Percentiles rank a stretch among this genome's conserved stretches.
Evolutionary conservation across 371 early-diverging fungal genomes (phyloP).

Genomic region (Homolaphlyctis polyrhiza): DNA sequence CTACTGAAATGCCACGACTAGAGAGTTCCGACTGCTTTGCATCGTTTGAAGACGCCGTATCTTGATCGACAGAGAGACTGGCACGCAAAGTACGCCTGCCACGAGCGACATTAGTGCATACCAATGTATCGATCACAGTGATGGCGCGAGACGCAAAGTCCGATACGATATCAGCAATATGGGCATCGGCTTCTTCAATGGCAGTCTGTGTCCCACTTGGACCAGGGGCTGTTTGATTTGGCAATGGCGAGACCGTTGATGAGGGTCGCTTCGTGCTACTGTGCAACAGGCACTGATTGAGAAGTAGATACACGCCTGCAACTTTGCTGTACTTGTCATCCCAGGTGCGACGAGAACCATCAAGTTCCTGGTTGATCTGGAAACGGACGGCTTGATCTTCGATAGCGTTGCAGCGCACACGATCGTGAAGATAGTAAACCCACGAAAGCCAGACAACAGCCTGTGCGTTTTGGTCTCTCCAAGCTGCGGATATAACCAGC

Average conservation of each 20-base stretch:
- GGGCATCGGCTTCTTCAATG: background rate
- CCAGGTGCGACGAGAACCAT: conserved; percentile 3
- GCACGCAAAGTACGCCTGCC: conserved; percentile 16
- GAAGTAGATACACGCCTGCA: background rate
- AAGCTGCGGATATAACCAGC: background rate
- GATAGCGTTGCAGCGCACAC: background rate
- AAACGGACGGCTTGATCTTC: background rate
- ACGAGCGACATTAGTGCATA: conserved; percentile 7
- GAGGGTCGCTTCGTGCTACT: background rate
- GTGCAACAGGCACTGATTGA: background rate
- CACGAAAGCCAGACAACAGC: conserved; percentile 2
- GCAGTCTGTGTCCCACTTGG: background rate
- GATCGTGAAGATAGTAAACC: background rate
- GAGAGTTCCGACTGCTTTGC: background rate
- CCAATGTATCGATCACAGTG: conserved; percentile 21
- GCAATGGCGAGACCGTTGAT: background rate
- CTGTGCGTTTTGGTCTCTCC: background rate
- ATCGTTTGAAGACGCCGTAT: conserved; percentile 6
- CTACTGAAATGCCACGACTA: background rate
- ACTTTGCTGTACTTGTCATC: background rate
- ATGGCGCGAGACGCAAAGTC: conserved; percentile 6
- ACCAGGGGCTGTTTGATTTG: too few relatives aligned
- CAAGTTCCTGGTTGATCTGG: background rate
- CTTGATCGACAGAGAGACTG: conserved; percentile 20
- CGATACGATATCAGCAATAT: background rate